Evolutionary conservation across 129 eudicot genomes (phyloP).

Genomic region (Sambucus nigra): DNA sequence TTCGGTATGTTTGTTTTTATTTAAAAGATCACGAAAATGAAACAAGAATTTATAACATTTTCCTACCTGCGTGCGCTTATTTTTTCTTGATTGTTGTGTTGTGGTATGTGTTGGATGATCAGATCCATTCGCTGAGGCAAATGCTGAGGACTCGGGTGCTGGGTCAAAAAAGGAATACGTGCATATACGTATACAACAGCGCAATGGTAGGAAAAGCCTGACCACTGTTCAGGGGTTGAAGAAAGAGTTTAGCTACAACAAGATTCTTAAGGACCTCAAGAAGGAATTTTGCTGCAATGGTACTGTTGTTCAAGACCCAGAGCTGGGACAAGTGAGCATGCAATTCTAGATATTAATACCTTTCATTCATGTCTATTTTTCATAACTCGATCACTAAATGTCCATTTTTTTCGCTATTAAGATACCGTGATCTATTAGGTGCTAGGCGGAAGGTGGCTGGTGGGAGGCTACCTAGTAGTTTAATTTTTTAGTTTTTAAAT

Average conservation of each 20-base stretch:
- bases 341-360: neutral
- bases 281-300: conserved; percentile 93
- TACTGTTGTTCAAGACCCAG: conserved; percentile 86
- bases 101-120: conserved; percentile 5
- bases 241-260: conserved; percentile 75
- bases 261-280: conserved; percentile 77
- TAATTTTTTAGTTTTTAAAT: too few relatives aligned
- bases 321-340: conserved; percentile 56
- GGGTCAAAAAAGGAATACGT: conserved; percentile 82
- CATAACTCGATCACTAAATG: too few relatives aligned
- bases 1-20: conserved; percentile 25
- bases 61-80: neutral
- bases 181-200: conserved; percentile 77
- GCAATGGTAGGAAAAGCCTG: conserved; percentile 88
- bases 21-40: too few relatives aligned
- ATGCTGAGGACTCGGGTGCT: conserved; percentile 81
- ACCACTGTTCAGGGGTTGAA: conserved; percentile 82
- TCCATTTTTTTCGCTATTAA: too few relatives aligned
- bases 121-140: conserved; percentile 94
- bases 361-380: neutral
- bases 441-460: too few relatives aligned
- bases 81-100: neutral
- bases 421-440: too few relatives aligned
- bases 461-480: too few relatives aligned
- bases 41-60: neutral